phyloP scores from a whole-genome alignment of 441 rosid genomes.

The Capsella rubella region DNA sequence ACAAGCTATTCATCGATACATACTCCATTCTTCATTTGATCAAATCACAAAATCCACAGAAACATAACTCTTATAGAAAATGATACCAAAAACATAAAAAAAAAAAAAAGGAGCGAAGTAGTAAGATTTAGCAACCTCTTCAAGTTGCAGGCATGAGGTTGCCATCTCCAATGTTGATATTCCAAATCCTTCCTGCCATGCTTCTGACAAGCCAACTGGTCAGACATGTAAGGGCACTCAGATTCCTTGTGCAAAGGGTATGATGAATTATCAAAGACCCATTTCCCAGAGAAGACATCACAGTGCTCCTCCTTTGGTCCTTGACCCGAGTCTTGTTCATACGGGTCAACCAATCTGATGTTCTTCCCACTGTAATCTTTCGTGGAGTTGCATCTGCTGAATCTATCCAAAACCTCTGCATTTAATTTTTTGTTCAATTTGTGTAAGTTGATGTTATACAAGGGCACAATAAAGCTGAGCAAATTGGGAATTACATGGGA shows the following conservation, averaged over 20 bases:
- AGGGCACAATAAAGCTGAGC: too few relatives aligned
- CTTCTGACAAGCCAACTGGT: slow-evolving; percentile 92
- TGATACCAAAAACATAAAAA: neutral
- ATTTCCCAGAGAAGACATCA: slow-evolving; percentile 82
- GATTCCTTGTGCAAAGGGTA: slow-evolving; percentile 82
- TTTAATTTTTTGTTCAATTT: too few relatives aligned
- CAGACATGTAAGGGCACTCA: slow-evolving; percentile 94
- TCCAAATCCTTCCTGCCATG: slow-evolving; percentile 89
- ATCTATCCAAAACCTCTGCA: slow-evolving; percentile 83
- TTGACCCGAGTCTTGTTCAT: slow-evolving; percentile 35
- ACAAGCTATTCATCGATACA: neutral
- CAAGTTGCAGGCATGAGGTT: slow-evolving; percentile 83
- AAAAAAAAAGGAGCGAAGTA: neutral
- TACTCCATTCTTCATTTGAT: slow-evolving; percentile 1
- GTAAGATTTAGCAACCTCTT: slow-evolving; percentile 54
- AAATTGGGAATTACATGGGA: too few relatives aligned
- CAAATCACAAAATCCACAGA: neutral
- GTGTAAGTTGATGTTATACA: too few relatives aligned
- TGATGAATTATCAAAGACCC: slow-evolving; percentile 82
- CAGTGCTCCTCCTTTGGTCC: slow-evolving; percentile 58
- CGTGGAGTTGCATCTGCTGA: slow-evolving; percentile 73
- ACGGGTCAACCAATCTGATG: slow-evolving; percentile 58
- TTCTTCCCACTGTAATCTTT: slow-evolving; percentile 70
- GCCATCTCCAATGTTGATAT: slow-evolving; percentile 96
- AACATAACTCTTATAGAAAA: neutral